Percentiles rank a stretch among this genome's conserved stretches.
phyloP scores from a whole-genome alignment of 176 grass and related monocot species.

The Avena insularis region DNA sequence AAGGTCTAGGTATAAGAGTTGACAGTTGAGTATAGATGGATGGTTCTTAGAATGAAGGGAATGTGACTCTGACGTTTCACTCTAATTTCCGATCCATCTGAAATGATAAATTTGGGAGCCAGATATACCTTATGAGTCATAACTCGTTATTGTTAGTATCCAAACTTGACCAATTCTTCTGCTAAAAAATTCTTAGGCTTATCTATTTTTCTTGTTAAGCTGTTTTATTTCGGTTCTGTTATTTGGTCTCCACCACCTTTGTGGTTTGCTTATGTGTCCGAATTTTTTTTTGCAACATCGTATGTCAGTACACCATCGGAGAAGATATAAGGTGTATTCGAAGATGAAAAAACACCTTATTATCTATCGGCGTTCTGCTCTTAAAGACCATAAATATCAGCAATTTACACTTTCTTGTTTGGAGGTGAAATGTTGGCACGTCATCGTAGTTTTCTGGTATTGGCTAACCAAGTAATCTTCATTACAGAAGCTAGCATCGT shows the following conservation, averaged over 20 bases:
- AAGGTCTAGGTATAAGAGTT: not conserved
- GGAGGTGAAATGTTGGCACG: not conserved
- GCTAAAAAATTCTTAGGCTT: not conserved
- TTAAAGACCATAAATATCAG: not conserved
- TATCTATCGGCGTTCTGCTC: not conserved
- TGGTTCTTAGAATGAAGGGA: not conserved
- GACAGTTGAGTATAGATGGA: not conserved
- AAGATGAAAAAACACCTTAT: not conserved
- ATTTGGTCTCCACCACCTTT: not conserved
- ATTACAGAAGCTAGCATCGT: constrained; percentile 61
- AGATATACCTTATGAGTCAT: not conserved
- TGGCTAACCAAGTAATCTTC: constrained; percentile 23
- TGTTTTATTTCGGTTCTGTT: not conserved
- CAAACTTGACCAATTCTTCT: not conserved
- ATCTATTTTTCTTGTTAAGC: not conserved
- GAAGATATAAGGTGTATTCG: not conserved
- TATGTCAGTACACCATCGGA: not conserved
- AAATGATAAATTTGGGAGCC: not conserved
- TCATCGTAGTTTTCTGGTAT: not conserved
- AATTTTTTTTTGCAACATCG: not conserved
- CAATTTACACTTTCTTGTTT: not conserved
- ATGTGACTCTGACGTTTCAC: not conserved
- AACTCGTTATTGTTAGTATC: not conserved
- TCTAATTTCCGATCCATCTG: not conserved
- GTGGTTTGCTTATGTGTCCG: not conserved